phyloP scores from a whole-genome alignment of 768 basidiomycete genomes.

The Podaxis sp. region DNA sequence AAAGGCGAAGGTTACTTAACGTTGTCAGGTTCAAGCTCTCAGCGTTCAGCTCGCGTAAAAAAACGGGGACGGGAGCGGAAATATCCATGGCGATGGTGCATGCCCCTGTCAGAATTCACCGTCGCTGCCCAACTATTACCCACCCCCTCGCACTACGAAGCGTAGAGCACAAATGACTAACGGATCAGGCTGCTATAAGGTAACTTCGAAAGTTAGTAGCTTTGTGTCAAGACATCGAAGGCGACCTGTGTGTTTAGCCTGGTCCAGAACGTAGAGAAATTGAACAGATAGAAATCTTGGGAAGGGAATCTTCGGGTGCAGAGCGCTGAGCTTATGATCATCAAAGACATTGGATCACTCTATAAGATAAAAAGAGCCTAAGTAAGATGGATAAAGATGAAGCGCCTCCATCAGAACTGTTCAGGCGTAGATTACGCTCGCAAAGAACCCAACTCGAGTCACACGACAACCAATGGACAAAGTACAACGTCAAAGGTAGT shows the following conservation, averaged over 20 bases:
- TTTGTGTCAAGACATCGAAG: too few relatives aligned
- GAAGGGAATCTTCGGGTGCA: background rate
- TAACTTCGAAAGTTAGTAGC: background rate
- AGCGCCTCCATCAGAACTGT: background rate
- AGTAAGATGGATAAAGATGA: background rate
- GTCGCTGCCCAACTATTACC: background rate
- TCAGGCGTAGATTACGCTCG: background rate
- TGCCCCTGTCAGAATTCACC: background rate
- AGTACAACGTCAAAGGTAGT: background rate
- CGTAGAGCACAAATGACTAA: background rate
- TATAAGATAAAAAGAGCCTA: background rate
- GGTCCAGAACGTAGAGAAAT: background rate
- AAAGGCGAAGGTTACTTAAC: slow-evolving; percentile 1
- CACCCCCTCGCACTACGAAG: background rate
- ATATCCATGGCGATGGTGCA: background rate
- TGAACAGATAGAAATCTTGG: background rate
- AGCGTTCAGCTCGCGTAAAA: background rate
- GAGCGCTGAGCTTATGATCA: background rate
- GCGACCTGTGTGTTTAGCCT: too few relatives aligned
- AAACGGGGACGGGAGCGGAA: background rate
- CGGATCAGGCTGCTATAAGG: background rate
- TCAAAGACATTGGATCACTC: background rate
- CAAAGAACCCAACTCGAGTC: background rate
- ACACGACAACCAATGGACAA: background rate
- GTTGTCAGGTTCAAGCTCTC: background rate